Percentiles rank a stretch among this genome's conserved stretches.
Evolutionary conservation across 352 stramenopile genomes (phyloP).

Genomic region (Pythium apleroticum): DNA sequence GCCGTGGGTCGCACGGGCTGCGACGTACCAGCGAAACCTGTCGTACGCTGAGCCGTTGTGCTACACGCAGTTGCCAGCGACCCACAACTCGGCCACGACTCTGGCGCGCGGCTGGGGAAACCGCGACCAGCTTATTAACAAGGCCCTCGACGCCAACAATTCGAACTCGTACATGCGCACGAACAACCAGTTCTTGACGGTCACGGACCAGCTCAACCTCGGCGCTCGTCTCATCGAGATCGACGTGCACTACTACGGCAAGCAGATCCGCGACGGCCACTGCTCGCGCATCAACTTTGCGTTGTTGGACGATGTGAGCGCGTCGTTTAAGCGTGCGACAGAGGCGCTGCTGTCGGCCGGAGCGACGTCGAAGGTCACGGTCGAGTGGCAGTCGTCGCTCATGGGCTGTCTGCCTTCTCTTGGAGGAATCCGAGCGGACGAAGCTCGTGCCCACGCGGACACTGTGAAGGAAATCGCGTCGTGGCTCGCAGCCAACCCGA

Average conservation of each 20-base stretch:
- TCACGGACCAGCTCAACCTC: slow-evolving; percentile 80
- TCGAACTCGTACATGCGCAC: slow-evolving; percentile 59
- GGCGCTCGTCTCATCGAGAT: slow-evolving; percentile 78
- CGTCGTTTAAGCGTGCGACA: slow-evolving; percentile 36
- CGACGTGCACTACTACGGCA: slow-evolving; percentile 80
- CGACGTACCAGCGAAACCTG: slow-evolving; percentile 68
- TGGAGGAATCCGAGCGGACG: slow-evolving; percentile 72
- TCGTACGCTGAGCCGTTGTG: slow-evolving; percentile 76
- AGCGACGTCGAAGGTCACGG: slow-evolving; percentile 24
- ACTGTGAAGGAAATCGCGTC: slow-evolving; percentile 54
- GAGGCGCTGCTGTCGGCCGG: slow-evolving; percentile 36
- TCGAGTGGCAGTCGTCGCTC: slow-evolving; percentile 59
- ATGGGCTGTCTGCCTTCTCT: slow-evolving; percentile 80
- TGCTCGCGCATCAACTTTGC: slow-evolving; percentile 62
- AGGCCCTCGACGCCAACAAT: slow-evolving; percentile 51
- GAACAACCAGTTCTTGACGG: slow-evolving; percentile 70
- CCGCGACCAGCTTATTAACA: slow-evolving; percentile 74
- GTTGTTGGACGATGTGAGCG: slow-evolving; percentile 52
- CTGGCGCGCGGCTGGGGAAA: slow-evolving; percentile 69
- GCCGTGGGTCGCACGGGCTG: slow-evolving; percentile 53
- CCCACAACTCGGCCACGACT: slow-evolving; percentile 80
- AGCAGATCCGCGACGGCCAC: slow-evolving; percentile 66
- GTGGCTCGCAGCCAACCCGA: slow-evolving; percentile 53
- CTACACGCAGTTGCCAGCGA: slow-evolving; percentile 57
- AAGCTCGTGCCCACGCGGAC: slow-evolving; percentile 49